phyloP scores from a whole-genome alignment of 768 basidiomycete species.

The Lentinula edodes region DNA sequence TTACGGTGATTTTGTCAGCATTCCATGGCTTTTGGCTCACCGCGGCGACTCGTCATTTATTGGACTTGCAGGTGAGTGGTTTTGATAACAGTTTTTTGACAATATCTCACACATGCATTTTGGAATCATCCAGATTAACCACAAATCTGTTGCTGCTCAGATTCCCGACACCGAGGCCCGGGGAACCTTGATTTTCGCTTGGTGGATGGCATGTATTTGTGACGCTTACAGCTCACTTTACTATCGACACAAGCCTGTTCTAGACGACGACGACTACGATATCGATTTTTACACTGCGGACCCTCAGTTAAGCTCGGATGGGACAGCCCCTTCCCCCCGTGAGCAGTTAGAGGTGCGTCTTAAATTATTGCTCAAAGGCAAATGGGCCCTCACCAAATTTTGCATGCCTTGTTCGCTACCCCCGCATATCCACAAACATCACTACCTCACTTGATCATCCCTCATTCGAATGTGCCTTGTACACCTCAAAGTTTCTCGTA shows the following conservation, averaged over 20 bases:
- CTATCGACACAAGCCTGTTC: slow-evolving; percentile 78
- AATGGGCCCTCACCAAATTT: background rate
- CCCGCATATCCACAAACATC: background rate
- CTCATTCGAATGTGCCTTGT: background rate
- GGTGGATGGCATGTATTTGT: slow-evolving; percentile 88
- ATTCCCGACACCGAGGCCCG: slow-evolving; percentile 72
- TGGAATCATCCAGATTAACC: slow-evolving; percentile 58
- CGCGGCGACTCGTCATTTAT: slow-evolving; percentile 69
- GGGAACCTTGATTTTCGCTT: slow-evolving; percentile 85
- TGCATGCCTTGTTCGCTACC: background rate
- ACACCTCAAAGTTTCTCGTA: slow-evolving; percentile 56
- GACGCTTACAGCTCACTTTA: slow-evolving; percentile 83
- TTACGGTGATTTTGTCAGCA: slow-evolving; percentile 36
- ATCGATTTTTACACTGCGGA: slow-evolving; percentile 83
- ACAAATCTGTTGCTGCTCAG: slow-evolving; percentile 69
- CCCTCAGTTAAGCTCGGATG: slow-evolving; percentile 41
- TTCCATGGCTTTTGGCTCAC: slow-evolving; percentile 85
- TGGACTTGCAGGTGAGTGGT: slow-evolving; percentile 60
- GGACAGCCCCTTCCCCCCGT: slow-evolving; percentile 53
- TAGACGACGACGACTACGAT: slow-evolving; percentile 88
- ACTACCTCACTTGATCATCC: background rate
- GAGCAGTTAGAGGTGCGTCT: slow-evolving; percentile 71
- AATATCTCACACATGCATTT: background rate
- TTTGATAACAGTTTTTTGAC: background rate
- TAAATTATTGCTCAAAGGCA: background rate